These are phyloP conservation scores for Ogataea hybrid DNA, from an alignment of 1,139 yeast genomes.

Conservation along the genomic window DNA sequence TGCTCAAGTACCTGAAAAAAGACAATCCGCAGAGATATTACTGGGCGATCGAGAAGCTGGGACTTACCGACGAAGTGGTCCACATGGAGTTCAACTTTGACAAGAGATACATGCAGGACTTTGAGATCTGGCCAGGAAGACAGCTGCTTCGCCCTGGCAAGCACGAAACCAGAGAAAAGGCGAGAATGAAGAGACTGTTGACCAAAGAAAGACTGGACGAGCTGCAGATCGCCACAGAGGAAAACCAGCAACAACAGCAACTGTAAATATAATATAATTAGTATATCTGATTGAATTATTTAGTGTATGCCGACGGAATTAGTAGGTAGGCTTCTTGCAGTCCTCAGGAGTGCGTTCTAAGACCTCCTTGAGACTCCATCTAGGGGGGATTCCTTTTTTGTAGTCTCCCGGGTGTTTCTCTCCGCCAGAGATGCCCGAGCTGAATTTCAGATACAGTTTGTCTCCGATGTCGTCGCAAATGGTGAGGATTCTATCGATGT, in stretches of 20 bases:
- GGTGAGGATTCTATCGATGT: conserved; percentile 75
- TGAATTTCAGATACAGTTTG: conserved; percentile 66
- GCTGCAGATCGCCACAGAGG: not conserved
- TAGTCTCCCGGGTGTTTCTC: conserved; percentile 47
- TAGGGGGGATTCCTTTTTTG: conserved; percentile 56
- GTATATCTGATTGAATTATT: not conserved
- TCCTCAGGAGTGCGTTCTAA: conserved; percentile 72
- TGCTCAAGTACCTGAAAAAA: conserved; percentile 76
- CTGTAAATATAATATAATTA: conserved; percentile 3
- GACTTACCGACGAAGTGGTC: conserved; percentile 78
- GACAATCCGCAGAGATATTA: conserved; percentile 79
- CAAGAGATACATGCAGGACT: conserved; percentile 80
- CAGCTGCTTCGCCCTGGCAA: conserved; percentile 44
- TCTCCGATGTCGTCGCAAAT: conserved; percentile 83
- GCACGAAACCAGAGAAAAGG: conserved; percentile 40
- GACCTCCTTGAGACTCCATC: conserved; percentile 78
- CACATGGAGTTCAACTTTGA: conserved; percentile 82
- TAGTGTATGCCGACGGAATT: not conserved
- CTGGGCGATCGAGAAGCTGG: conserved; percentile 83
- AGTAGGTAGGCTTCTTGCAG: conserved; percentile 46
- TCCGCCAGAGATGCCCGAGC: conserved; percentile 76
- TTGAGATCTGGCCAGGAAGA: conserved; percentile 72
- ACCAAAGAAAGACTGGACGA: conserved; percentile 5
- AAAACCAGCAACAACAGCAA: not conserved
- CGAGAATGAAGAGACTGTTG: conserved; percentile 37